A percentile compares a stretch with the other conserved stretches of the same genome.
Evolutionary conservation across 768 basidiomycete species (phyloP).

Genomic region (Cubamyces lactineus): DNA sequence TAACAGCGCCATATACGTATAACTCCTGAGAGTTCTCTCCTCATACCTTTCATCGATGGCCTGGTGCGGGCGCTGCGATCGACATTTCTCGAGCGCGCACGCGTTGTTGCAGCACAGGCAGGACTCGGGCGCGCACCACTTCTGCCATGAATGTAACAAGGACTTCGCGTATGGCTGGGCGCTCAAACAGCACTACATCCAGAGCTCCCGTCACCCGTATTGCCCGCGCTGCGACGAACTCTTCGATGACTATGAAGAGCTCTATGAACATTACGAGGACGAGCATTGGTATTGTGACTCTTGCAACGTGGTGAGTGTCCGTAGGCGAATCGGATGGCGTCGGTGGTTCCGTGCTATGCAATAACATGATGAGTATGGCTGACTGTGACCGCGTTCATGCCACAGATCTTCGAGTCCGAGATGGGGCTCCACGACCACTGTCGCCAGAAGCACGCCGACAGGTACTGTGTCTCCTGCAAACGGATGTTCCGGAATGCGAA

Average conservation of each 20-base stretch:
- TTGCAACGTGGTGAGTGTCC: background rate
- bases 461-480: slow-evolving; percentile 51
- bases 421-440: slow-evolving; percentile 44
- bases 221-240: slow-evolving; percentile 55
- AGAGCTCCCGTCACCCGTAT: slow-evolving; percentile 52
- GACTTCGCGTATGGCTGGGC: slow-evolving; percentile 47
- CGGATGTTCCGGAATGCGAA: slow-evolving; percentile 45
- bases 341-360: background rate
- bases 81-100: slow-evolving; percentile 24
- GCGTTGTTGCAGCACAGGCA: slow-evolving; percentile 34
- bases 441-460: slow-evolving; percentile 22
- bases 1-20: too few species aligned
- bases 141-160: slow-evolving; percentile 48
- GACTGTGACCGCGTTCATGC: too few species aligned
- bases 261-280: slow-evolving; percentile 37
- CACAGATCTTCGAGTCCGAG: slow-evolving; percentile 43
- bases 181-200: slow-evolving; percentile 55
- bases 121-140: slow-evolving; percentile 41
- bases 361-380: too few species aligned
- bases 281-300: background rate
- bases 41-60: background rate
- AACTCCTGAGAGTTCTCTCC: too few species aligned
- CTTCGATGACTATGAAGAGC: slow-evolving; percentile 43
- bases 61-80: slow-evolving; percentile 33
- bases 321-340: too few species aligned